These are phyloP conservation scores for Pythium rhizo-oryzae DNA, from an alignment of 352 stramenopile species.

Conservation along the genomic window DNA sequence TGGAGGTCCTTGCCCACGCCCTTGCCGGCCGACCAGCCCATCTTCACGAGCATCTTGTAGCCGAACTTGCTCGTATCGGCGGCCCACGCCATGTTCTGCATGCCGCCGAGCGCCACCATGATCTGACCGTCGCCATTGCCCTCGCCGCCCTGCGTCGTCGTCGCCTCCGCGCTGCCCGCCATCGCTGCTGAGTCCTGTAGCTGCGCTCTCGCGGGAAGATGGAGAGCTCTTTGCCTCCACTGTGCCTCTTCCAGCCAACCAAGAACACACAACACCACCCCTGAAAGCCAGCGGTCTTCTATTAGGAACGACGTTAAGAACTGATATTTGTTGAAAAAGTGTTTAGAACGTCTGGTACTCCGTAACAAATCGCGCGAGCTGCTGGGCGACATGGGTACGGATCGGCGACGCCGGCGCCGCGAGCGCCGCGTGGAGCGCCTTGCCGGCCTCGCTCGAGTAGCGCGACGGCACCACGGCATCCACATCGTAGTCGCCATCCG, in stretches of 20 bases:
- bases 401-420: conserved; percentile 56
- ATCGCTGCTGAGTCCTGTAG: conserved; percentile 7
- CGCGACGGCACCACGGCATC: conserved; percentile 68
- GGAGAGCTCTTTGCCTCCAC: neutral
- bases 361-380: conserved; percentile 64
- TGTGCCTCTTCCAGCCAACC: conserved; percentile 26
- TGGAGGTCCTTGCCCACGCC: conserved; percentile 94
- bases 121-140: conserved; percentile 37
- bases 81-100: conserved; percentile 90
- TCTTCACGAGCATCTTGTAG: conserved; percentile 95
- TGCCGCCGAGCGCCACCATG: conserved; percentile 83
- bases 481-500: conserved; percentile 68
- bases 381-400: conserved; percentile 50
- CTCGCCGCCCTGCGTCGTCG: conserved; percentile 11
- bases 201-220: neutral
- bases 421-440: conserved; percentile 68
- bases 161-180: conserved; percentile 16
- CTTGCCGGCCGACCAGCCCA: conserved; percentile 95
- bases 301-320: conserved; percentile 10
- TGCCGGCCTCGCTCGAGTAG: conserved; percentile 70
- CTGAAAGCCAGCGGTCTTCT: conserved; percentile 8
- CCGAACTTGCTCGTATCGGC: conserved; percentile 93
- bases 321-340: conserved; percentile 1
- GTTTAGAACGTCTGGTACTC: conserved; percentile 81
- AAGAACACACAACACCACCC: neutral